Percentiles rank a stretch among this genome's conserved stretches.
These are phyloP conservation scores for Sarcomyxa edulis DNA, from an alignment of 768 basidiomycete genomes.

Conservation along the genomic window DNA sequence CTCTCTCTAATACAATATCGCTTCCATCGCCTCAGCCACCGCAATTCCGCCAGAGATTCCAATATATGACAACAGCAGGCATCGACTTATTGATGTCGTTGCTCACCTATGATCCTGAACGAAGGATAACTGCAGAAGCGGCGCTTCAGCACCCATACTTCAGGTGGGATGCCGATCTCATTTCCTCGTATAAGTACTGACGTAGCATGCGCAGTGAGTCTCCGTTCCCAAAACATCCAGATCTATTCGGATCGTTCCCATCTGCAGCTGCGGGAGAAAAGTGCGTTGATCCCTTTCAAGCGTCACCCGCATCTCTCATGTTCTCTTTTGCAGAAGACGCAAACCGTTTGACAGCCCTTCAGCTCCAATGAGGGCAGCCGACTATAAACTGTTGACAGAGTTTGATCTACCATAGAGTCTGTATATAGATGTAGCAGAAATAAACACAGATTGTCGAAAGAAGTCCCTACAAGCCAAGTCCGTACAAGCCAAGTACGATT, in stretches of 20 bases:
- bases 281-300: constrained; percentile 35
- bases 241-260: constrained; percentile 93
- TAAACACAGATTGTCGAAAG: no score
- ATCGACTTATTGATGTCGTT: constrained; percentile 79
- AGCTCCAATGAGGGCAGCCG: constrained; percentile 68
- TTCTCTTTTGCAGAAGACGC: constrained; percentile 45
- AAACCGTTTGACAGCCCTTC: constrained; percentile 78
- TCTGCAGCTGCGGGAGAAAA: constrained; percentile 95
- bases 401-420: constrained; percentile 45
- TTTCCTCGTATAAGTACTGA: constrained; percentile 1
- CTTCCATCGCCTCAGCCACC: constrained; percentile 70
- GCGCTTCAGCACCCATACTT: constrained; percentile 92
- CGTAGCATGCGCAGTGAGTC: constrained; percentile 58
- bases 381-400: constrained; percentile 63
- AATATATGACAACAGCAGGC: constrained; percentile 76
- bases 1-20: constrained; percentile 74
- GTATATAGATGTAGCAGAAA: background rate
- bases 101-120: constrained; percentile 84
- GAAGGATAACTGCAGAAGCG: constrained; percentile 84
- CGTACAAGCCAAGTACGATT: no score
- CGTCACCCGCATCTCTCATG: constrained; percentile 4
- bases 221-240: constrained; percentile 92
- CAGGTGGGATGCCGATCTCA: constrained; percentile 43
- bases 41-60: constrained; percentile 83
- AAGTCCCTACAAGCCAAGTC: no score